Evolutionary conservation across 257 asterid species (phyloP).

Genomic region (Solanum sitiens): DNA sequence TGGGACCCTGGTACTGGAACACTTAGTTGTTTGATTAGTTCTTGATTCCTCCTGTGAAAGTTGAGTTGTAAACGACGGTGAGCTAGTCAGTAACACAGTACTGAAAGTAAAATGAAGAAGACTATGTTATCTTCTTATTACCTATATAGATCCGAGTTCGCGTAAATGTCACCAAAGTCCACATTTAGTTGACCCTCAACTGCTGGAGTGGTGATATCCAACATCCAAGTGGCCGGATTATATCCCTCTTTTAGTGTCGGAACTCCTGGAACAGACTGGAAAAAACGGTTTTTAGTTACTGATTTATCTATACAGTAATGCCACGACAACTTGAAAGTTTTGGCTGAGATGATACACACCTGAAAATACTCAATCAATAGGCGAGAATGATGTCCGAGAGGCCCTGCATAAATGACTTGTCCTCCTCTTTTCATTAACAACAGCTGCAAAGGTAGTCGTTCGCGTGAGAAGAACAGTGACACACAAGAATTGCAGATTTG

Average conservation of each 20-base stretch:
- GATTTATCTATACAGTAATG: background rate
- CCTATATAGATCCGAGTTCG: conserved; percentile 65
- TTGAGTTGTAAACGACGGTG: background rate
- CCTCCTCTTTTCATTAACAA: conserved; percentile 92
- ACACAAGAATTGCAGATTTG: background rate
- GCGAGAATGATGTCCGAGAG: conserved; percentile 72
- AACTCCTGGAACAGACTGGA: conserved; percentile 66
- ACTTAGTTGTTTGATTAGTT: conserved; percentile 53
- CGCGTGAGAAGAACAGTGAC: background rate
- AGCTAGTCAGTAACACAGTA: background rate
- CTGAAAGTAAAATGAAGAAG: background rate
- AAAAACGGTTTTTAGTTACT: background rate
- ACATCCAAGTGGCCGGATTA: conserved; percentile 95
- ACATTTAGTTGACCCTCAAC: conserved; percentile 59
- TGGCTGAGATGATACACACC: conserved; percentile 28
- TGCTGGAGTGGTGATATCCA: conserved; percentile 65
- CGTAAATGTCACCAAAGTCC: conserved; percentile 59
- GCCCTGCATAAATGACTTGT: conserved; percentile 60
- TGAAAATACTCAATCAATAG: conserved; percentile 52
- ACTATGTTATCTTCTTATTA: conserved; percentile 9
- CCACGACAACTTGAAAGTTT: background rate
- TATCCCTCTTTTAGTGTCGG: conserved; percentile 57
- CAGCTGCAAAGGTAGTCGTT: conserved; percentile 27
- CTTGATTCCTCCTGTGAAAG: conserved; percentile 54
- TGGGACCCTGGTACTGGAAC: conserved; percentile 54